Base-by-base conservation (phyloP, 345 rosid species). In the Boechera stricta region DNA sequence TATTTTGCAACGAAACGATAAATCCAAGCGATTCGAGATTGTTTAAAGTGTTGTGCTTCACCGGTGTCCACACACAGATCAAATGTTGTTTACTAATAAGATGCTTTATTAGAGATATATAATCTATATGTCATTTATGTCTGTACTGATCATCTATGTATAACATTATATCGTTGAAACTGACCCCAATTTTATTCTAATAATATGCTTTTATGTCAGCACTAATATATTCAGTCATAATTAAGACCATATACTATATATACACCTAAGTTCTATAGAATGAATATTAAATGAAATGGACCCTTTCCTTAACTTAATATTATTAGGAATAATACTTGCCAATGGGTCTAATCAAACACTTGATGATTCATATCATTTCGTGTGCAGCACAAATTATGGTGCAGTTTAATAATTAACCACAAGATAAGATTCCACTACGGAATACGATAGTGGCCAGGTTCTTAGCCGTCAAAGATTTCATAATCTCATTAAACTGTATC, bases 181-280 rank as follows among this genome's bases (percentile, higher is more conserved):
- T 13, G 48, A 42, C 48, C n/a, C 48, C 48, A 42, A 12, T 42
- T 42, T 42, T 47, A 47, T 47, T 47, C 52, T 47, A 6, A 47
- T n/a, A n/a, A 6, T n/a, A 64, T 72, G 68, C 68, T 49, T 21
- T 65, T 57, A n/a, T 77, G 77, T 65, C 55, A 71, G 62, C 81
- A 77, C 64, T 64, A 48, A 77, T 48, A 71, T 71, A 71, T 77
- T 71, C 68, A n/a, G 55, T 32, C 77, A 72, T 78, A 10, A 33
- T 49, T 63, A 63, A 12, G 5, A 56, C 29, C 16, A 64, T 58
- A 56, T 68, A 31, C 24, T 18, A 67, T 55, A 49, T 31, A 47
- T 15, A 11, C 71, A 54, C 62, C 71, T 38, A 64, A 56, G 47
- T 16, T 71, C 71, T 24, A 64, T 77, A 26, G 29, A 45, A 38